phyloP scores from a whole-genome alignment of 331 rosid species.

The Saraca asoca region DNA sequence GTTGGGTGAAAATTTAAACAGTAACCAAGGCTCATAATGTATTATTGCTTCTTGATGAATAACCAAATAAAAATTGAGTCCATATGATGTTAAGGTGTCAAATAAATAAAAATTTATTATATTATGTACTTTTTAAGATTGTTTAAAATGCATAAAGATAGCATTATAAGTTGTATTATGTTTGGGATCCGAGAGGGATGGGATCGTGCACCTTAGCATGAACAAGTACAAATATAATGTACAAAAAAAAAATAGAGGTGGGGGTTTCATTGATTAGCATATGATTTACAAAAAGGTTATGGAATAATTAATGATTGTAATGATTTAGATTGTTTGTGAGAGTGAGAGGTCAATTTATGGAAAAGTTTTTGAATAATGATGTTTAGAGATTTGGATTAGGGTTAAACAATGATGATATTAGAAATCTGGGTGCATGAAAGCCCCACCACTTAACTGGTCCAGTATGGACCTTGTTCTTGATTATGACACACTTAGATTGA shows the following conservation, averaged over 20 bases:
- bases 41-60: no score
- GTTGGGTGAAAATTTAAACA: no score
- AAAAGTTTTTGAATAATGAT: constrained; percentile 36
- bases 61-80: no score
- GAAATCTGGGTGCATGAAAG: constrained; percentile 4
- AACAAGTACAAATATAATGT: constrained; percentile 33
- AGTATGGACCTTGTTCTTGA: constrained; percentile 35
- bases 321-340: constrained; percentile 39
- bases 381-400: constrained; percentile 34
- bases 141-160: no score
- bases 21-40: no score
- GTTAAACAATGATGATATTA: not conserved
- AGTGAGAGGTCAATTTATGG: constrained; percentile 31
- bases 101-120: no score
- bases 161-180: not conserved
- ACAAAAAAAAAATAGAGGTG: not conserved
- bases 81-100: no score
- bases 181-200: constrained; percentile 36
- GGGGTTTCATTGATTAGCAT: constrained; percentile 8
- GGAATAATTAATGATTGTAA: constrained; percentile 44
- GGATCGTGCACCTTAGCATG: constrained; percentile 30
- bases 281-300: constrained; percentile 36
- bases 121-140: no score
- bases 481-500: constrained; percentile 29
- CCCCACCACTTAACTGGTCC: constrained; percentile 40